A percentile compares a stretch with the other conserved stretches of the same genome.
Evolutionary conservation across 2,329 filamentous ascomycete species (phyloP).

Genomic region (Pochonia chlamydosporia): DNA sequence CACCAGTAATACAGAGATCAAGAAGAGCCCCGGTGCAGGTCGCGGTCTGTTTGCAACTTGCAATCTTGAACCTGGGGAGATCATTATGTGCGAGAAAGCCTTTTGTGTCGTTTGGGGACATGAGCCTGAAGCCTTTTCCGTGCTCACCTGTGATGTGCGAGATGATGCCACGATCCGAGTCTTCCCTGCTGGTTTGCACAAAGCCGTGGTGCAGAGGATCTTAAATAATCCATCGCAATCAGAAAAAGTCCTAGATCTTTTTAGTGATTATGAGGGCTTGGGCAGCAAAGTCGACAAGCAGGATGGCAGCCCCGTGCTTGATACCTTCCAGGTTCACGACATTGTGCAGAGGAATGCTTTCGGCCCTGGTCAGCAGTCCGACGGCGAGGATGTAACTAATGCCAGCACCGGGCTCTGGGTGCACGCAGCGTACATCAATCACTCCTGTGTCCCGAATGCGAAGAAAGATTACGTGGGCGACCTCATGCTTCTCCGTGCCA

Average conservation of each 20-base stretch:
- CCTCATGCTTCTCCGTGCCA: constrained; percentile 31
- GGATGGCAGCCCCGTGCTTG: constrained; percentile 17
- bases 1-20: constrained; percentile 18
- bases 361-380: constrained; percentile 21
- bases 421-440: constrained; percentile 34
- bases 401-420: constrained; percentile 33
- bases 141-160: constrained; percentile 25
- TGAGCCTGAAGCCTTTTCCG: constrained; percentile 21
- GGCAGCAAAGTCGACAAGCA: constrained; percentile 17
- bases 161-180: constrained; percentile 21
- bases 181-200: constrained; percentile 25
- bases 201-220: constrained; percentile 18
- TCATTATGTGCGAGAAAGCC: constrained; percentile 27
- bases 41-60: constrained; percentile 30
- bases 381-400: constrained; percentile 21
- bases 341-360: constrained; percentile 27
- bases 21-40: constrained; percentile 16
- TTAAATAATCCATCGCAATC: constrained; percentile 21
- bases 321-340: constrained; percentile 26
- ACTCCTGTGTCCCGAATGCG: constrained; percentile 32
- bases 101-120: constrained; percentile 25
- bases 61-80: constrained; percentile 23
- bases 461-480: constrained; percentile 33
- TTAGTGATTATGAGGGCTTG: constrained; percentile 21
- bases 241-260: constrained; percentile 15